Conservation (phyloP, 2,329 filamentous ascomycete species). For the Didymella segeticola region DNA sequence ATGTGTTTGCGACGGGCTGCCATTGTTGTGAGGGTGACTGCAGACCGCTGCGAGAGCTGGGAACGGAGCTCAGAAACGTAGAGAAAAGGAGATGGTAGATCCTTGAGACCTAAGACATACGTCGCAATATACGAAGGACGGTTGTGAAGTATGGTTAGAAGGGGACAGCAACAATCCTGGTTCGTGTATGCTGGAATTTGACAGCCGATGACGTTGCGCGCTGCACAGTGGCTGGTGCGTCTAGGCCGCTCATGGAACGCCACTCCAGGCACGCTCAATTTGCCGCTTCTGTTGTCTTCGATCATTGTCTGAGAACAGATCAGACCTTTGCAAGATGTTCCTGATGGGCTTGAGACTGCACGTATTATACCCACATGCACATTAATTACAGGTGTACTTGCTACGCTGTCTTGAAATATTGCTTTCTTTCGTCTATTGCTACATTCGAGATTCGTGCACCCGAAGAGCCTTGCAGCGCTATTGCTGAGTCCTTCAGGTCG, state of each 20-base stretch:
- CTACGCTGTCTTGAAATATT: not conserved
- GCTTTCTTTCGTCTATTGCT: slow-evolving; percentile 15
- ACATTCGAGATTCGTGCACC: not conserved
- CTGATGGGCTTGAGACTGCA: not conserved
- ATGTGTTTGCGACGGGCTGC: slow-evolving; percentile 43
- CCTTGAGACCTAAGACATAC: not conserved
- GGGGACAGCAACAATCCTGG: slow-evolving; percentile 2
- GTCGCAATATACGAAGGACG: not conserved
- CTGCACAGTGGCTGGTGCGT: slow-evolving; percentile 27
- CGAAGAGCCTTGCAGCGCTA: not conserved
- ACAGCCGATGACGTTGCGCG: slow-evolving; percentile 32
- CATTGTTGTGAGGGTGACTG: slow-evolving; percentile 27
- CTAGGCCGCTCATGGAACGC: slow-evolving; percentile 23
- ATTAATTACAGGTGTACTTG: not conserved
- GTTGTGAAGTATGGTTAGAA: not conserved
- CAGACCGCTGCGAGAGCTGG: not conserved
- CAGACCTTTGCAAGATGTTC: not conserved
- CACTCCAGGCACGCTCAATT: slow-evolving; percentile 16
- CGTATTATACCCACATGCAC: too few species aligned
- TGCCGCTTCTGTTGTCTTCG: slow-evolving; percentile 17
- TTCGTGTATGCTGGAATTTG: not conserved
- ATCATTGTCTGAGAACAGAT: slow-evolving; percentile 22
- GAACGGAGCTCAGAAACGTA: not conserved
- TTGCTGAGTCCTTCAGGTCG: not conserved
- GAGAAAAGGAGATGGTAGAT: not conserved